Evolutionary conservation across 352 stramenopile genomes (phyloP).

Genomic region (Peronosclerospora sorghi): DNA sequence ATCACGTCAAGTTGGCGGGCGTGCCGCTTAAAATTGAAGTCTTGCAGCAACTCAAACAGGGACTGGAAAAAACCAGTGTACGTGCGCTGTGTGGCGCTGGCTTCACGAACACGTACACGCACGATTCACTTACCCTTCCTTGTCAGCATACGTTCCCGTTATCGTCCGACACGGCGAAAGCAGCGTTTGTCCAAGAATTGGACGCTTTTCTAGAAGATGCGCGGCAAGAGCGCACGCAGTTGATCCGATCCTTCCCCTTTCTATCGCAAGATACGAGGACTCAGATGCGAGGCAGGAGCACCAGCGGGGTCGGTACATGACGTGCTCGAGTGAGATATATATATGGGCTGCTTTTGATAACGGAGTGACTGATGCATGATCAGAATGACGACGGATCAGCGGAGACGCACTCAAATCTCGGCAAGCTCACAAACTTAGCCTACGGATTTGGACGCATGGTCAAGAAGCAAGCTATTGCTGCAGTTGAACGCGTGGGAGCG

Average conservation of each 20-base stretch:
- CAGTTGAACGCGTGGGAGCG: constrained; percentile 62
- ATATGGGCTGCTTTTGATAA: not conserved
- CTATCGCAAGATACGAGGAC: constrained; percentile 21
- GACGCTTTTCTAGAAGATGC: constrained; percentile 44
- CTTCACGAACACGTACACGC: too few species aligned
- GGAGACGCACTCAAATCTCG: constrained; percentile 23
- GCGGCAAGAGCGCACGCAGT: constrained; percentile 30
- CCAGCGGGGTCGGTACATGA: constrained; percentile 5
- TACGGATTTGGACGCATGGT: constrained; percentile 77
- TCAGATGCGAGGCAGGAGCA: constrained; percentile 6
- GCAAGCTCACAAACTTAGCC: constrained; percentile 70
- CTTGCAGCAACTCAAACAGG: constrained; percentile 59
- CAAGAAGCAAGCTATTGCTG: constrained; percentile 76
- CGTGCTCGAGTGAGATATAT: not conserved
- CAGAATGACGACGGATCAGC: constrained; percentile 13
- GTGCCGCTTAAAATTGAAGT: constrained; percentile 49
- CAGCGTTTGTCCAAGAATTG: constrained; percentile 42
- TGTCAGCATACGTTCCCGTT: constrained; percentile 46
- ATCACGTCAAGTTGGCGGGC: constrained; percentile 49
- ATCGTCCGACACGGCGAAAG: constrained; percentile 31
- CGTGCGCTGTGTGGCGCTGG: constrained; percentile 4
- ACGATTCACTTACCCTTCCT: not conserved
- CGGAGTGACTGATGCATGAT: not conserved
- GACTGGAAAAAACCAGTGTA: constrained; percentile 57
- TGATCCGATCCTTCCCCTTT: constrained; percentile 56